Evolutionary conservation across 495 filamentous ascomycete genomes (phyloP), one percentile per base, ranked within the genome.

Genomic region (Aspergillus wentii): DNA sequence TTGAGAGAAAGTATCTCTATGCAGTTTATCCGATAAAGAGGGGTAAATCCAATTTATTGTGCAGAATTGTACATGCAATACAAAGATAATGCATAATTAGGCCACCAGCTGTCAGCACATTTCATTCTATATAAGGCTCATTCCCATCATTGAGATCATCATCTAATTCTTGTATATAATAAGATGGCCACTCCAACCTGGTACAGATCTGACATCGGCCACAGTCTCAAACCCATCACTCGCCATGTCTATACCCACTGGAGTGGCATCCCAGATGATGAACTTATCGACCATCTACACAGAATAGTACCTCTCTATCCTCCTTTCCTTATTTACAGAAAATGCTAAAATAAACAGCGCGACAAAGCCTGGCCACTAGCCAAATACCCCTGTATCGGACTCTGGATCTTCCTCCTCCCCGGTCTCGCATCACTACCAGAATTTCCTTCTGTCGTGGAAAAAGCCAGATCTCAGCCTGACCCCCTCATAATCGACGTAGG

Each of bases 331-430:
- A 15, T 8, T 1, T 15, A 27, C 21, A 9, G 27, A 36, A 0
- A 21, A 1, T 8, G 17, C 3, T 26, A 25, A 36, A 36, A 17
- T 34, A n/a, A n/a, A 17, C 20, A 20, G 34, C 21, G 21, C 17
- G 20, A 36, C 21, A 19, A 15, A 13, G 34, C 34, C 20, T 36
- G 34, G 34, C 34, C 34, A 3, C 34, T 36, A 6, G 21, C 19
- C 14, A 13, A 17, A 21, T 36, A 36, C 15, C 34, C 34, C 20
- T 36, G 34, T 13, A 27, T 36, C 6, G 21, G 34, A 2, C 11
- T 36, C n/a, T 36, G 19, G 34, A 36, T 36, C 10, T 36, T 26
- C 13, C 34, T 26, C 34, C 21, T 36, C 4, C 34, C 34, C 10
- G 34, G 19, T 13, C 13, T 23, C 1, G 19, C 34, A 15, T 9